Evolutionary conservation across 257 asterid species (phyloP).

Genomic region (Voacanga thouarsii): DNA sequence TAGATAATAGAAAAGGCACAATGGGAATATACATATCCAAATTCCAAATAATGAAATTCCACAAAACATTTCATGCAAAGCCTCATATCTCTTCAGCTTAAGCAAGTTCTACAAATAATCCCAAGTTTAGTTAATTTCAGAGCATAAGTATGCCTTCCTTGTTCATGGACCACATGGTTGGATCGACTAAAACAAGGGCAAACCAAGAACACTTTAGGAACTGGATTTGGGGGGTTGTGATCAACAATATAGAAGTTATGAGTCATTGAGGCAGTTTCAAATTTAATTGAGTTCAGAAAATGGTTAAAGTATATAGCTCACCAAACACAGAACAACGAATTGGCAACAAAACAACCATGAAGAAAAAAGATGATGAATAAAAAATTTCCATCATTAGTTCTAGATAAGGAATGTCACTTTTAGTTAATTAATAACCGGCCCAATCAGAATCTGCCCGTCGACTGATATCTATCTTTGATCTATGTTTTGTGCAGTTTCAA

Average conservation of each 20-base stretch:
- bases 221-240: neutral
- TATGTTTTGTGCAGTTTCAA: neutral
- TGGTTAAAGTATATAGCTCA: neutral
- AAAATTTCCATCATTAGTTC: neutral
- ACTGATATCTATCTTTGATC: neutral
- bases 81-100: neutral
- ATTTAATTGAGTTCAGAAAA: neutral
- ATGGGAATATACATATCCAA: neutral
- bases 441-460: neutral
- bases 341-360: neutral
- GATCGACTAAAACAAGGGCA: neutral
- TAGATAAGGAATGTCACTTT: neutral
- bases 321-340: neutral
- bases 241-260: neutral
- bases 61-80: neutral
- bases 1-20: neutral
- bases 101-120: neutral
- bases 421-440: neutral
- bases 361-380: neutral
- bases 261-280: neutral
- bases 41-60: neutral
- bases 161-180: neutral
- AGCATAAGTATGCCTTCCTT: neutral
- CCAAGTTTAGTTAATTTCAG: neutral
- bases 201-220: neutral